A percentile compares a stretch with the other conserved stretches of the same genome.
These are phyloP conservation scores for Paralagenidium karlingii DNA, from an alignment of 352 stramenopile species.

Conservation along the genomic window DNA sequence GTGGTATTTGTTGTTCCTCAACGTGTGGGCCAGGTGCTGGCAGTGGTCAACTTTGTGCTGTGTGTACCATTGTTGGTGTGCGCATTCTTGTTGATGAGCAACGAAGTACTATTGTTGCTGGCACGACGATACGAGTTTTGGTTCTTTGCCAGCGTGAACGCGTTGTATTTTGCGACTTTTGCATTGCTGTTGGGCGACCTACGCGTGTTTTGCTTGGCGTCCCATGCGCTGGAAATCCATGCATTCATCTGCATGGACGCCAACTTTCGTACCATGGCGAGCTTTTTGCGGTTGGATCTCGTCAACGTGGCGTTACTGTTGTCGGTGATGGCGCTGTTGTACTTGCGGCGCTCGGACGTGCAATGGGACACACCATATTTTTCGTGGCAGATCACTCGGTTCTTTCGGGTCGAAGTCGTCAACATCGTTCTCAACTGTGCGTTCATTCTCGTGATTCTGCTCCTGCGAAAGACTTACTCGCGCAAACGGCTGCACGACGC, in stretches of 20 bases:
- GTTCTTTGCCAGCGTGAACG: slow-evolving; percentile 16
- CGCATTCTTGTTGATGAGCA: no score
- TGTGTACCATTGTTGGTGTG: background rate
- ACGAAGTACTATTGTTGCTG: slow-evolving; percentile 9
- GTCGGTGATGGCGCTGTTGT: no score
- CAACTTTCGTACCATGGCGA: slow-evolving; percentile 20
- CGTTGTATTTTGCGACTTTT: slow-evolving; percentile 13
- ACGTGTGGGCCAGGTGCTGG: slow-evolving; percentile 1
- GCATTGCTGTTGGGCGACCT: slow-evolving; percentile 16
- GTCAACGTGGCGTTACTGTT: no score
- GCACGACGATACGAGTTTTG: slow-evolving; percentile 11
- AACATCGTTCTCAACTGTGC: no score
- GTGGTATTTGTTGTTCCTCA: slow-evolving; percentile 1
- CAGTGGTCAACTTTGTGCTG: slow-evolving; percentile 1
- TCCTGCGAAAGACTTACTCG: no score
- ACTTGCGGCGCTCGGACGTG: no score
- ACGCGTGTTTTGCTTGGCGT: slow-evolving; percentile 12
- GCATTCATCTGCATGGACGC: slow-evolving; percentile 13
- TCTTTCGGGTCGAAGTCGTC: no score
- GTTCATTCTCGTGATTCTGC: no score
- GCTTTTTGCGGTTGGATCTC: slow-evolving; percentile 10
- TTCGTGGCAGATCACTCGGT: no score
- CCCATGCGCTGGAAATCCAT: slow-evolving; percentile 10
- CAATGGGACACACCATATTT: no score
- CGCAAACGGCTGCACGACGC: no score